Conservation (phyloP, 257 asterid species). For the Solanum chmielewskii region DNA sequence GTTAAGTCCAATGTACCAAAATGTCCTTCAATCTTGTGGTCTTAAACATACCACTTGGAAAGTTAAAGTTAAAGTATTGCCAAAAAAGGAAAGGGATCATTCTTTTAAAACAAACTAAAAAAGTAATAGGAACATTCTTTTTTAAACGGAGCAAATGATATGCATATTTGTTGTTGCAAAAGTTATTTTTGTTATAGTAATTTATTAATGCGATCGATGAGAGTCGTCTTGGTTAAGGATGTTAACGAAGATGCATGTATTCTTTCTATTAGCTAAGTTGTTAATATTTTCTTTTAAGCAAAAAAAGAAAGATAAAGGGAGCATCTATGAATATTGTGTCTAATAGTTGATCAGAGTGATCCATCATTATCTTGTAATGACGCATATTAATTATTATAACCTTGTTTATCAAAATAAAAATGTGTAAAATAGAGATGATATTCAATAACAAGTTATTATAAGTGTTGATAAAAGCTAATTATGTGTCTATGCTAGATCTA, state of each 20-base stretch:
- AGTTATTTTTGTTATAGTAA: no score
- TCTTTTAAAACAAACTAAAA: no score
- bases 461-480: background rate
- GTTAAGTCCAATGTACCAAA: no score
- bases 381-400: background rate
- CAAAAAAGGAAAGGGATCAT: no score
- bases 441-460: background rate
- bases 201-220: background rate
- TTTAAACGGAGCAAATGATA: fast-evolving
- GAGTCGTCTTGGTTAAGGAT: background rate
- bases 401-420: background rate
- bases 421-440: background rate
- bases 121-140: no score
- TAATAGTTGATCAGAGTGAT: background rate
- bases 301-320: background rate
- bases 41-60: no score
- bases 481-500: background rate
- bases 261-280: background rate
- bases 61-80: no score
- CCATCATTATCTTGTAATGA: background rate
- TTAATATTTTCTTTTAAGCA: background rate
- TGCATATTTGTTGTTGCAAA: no score
- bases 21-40: no score
- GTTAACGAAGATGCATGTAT: background rate
- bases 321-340: background rate